Conservation (phyloP, 73 alveolate species). For the Paramecium primaurelia region DNA sequence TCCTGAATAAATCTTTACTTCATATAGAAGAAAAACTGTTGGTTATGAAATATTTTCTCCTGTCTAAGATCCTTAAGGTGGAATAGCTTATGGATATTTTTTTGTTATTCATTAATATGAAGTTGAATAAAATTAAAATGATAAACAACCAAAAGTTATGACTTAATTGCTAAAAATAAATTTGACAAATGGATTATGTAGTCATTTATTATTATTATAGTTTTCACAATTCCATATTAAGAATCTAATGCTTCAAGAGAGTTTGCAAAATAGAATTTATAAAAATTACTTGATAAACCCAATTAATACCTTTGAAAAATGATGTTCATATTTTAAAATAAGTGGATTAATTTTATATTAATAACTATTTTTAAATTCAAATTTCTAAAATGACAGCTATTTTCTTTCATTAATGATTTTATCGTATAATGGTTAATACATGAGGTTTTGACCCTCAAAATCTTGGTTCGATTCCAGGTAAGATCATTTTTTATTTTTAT, state of each 20-base stretch:
- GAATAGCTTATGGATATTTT: neutral
- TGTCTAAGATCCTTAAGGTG: neutral
- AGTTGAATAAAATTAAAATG: neutral
- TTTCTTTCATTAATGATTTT: neutral
- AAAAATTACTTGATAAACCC: neutral
- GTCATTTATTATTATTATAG: neutral
- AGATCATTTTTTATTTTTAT: neutral
- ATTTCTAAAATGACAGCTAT: neutral
- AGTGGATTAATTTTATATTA: no score
- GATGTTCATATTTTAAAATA: neutral
- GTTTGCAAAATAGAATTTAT: neutral
- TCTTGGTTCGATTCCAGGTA: slow-evolving; percentile 13
- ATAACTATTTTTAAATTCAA: no score
- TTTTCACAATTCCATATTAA: neutral
- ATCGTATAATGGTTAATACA: neutral
- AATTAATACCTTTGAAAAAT: neutral
- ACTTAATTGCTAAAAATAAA: neutral
- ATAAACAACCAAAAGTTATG: neutral
- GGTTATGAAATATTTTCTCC: neutral
- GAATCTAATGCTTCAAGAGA: neutral
- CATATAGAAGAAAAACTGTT: neutral
- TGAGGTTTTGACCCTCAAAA: neutral
- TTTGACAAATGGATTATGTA: slow-evolving; percentile 35
- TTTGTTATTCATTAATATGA: neutral
- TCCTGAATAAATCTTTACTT: slow-evolving; percentile 24